A percentile compares a stretch with the other conserved stretches of the same genome.
Evolutionary conservation across 2,329 filamentous ascomycete species (phyloP).

Genomic region (Curvularia hawaiiensis): DNA sequence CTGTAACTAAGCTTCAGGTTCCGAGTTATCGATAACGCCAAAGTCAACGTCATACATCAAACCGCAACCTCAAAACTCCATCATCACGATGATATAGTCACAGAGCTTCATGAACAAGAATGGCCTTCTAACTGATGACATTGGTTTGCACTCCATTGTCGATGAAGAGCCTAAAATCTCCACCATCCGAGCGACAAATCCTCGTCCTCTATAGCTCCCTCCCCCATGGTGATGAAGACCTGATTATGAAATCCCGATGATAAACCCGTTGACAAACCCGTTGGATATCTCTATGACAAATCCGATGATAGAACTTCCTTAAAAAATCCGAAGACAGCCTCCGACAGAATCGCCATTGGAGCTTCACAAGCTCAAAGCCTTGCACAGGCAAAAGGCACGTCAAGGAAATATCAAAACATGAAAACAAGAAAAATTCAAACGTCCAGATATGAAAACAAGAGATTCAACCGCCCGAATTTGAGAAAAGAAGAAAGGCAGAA

Average conservation of each 20-base stretch:
- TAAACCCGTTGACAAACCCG: too few species aligned
- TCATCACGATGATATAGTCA: slow-evolving; percentile 3
- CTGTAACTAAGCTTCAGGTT: background rate
- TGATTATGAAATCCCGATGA: background rate
- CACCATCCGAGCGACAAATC: background rate
- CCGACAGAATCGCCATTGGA: background rate
- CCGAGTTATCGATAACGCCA: slow-evolving; percentile 6
- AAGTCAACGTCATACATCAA: slow-evolving; percentile 10
- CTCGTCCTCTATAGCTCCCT: background rate
- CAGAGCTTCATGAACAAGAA: background rate
- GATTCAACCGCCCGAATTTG: background rate
- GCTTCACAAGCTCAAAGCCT: background rate
- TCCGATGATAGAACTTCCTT: background rate
- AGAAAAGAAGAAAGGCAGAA: background rate
- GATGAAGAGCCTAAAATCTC: background rate
- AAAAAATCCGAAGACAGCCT: background rate
- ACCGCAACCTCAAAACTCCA: background rate
- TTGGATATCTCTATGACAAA: too few species aligned
- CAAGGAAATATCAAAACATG: background rate
- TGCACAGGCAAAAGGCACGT: background rate
- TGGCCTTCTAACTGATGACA: background rate
- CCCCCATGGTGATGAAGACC: slow-evolving; percentile 6
- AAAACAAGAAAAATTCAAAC: background rate
- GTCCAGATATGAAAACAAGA: background rate
- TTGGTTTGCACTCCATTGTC: background rate